Evolutionary conservation across 768 basidiomycete species (phyloP), one percentile per base, ranked within the genome.

Genomic region (Auricularia sp.): DNA sequence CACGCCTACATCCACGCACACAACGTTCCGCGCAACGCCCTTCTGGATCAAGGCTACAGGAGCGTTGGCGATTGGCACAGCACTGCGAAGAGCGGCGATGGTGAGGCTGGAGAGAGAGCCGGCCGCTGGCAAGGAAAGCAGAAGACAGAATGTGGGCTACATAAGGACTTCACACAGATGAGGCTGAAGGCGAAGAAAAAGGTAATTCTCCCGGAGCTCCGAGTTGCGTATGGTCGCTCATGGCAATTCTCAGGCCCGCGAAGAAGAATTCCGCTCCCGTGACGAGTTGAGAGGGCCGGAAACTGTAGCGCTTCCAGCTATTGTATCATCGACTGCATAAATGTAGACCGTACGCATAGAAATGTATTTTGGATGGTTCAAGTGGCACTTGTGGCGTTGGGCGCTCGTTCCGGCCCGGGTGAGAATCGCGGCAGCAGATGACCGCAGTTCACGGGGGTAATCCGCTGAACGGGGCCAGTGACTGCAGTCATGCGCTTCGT

Each of bases 1-100:
- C 87, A 97, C 67, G 87, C 84, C 74, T 95, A 98, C 74, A 81
- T 96, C 67, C 84, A 84, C 53, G 80, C 83, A 66, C 84, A 98
- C 75, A 76, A 84, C 56, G 94, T 98, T 0, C 95, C 95, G 2
- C 84, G 85, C 66, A 98, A 99, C 78, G 84, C 83, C 66, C 81
- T 99, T 3, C 83, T 99, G 47, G 85, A 85, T 66, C 85, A 93
- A 72, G 97, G 97, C 3, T 99, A 98, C 79, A 88, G 87, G 70
- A 93, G 91, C 71, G 86, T 99, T 67, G 97, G 97, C 3, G 97
- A 99, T 75, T 96, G 95, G 91, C 97, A 99, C 76, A 95, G 92
- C 67, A 99, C 97, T 0, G 80, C 64, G 23, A 80, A 74, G 69
- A 87, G 86, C 66, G 87, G 83, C 0, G 78, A 77, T 8, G 83